Evolutionary conservation across 768 basidiomycete genomes (phyloP).

Genomic region (Pisolithus microcarpus): DNA sequence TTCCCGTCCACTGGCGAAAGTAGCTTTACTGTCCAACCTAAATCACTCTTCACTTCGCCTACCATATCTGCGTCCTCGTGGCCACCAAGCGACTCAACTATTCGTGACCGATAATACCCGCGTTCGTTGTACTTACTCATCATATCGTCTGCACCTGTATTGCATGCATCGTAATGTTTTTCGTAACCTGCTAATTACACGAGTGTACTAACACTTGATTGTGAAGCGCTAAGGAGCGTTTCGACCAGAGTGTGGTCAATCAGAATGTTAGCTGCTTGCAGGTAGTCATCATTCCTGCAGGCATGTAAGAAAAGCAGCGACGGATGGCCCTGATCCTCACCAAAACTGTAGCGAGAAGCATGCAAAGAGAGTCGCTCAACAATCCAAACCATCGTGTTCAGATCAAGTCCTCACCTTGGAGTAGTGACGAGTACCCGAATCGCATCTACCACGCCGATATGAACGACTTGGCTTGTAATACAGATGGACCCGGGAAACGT

Average conservation of each 20-base stretch:
- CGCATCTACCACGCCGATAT: slow-evolving; percentile 47
- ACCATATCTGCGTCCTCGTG: no score
- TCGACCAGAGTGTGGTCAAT: slow-evolving; percentile 35
- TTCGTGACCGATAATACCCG: neutral
- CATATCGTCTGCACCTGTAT: slow-evolving; percentile 21
- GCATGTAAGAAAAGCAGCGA: neutral
- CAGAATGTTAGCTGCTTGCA: slow-evolving; percentile 35
- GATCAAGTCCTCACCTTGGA: slow-evolving; percentile 51
- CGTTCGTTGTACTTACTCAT: slow-evolving; percentile 2
- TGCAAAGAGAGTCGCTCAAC: no score
- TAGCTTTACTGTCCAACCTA: slow-evolving; percentile 10
- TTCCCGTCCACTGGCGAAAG: slow-evolving; percentile 13
- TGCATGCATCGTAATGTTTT: slow-evolving; percentile 19
- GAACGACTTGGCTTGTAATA: neutral
- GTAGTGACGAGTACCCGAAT: slow-evolving; percentile 87
- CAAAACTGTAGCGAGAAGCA: slow-evolving; percentile 35
- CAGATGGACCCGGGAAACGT: slow-evolving; percentile 16
- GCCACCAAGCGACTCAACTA: slow-evolving; percentile 6
- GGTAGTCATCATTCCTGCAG: slow-evolving; percentile 48
- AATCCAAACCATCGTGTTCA: neutral
- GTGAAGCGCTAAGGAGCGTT: slow-evolving; percentile 27
- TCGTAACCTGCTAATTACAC: slow-evolving; percentile 7
- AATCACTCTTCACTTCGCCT: slow-evolving; percentile 17
- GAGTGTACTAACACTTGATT: slow-evolving; percentile 3
- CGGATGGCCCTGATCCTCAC: slow-evolving; percentile 23